Base-by-base conservation (phyloP, 805 yeast genomes). In the Sungouiozyma ichnusensis region DNA sequence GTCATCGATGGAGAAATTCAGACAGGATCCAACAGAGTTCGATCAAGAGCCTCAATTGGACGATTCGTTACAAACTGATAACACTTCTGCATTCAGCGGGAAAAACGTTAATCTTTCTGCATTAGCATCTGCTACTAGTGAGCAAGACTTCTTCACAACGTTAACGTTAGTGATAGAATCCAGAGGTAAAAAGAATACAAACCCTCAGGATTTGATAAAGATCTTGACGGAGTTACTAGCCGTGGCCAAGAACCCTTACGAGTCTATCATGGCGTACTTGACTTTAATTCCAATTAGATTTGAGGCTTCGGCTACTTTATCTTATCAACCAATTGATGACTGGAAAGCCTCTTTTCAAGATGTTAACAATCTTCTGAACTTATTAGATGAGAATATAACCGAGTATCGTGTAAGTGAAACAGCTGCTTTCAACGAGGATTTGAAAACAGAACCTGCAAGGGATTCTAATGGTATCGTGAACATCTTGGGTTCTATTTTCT, bases 161-260 rank as follows among this genome's bases (percentile, higher is more conserved):
- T 72, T 92, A 60, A 75, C 81, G 60, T 64, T 77, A 42, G 79
- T 92, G 44, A 68, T 83, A 46, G 97, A 92, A 64, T 73, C 87
- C 39, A 81, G 98, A 68, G 98, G 98, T 71, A 88, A 88, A 72
- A 90, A 85, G 72, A 87, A 85, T 62, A 82, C 86, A 48, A 95
- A 90, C 63, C 77, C 80, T 49, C 63, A 60, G 48, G 94, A 85
- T 63, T 95, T 90, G 64, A 76, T 87, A 49, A 66, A 68, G 43
- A 69, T 73, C 36, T 71, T 92, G 57, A 95, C 84, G 66, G 71
- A 69, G 37, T 68, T 85, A 48, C 52, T 73, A 38, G 54, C 65
- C 9, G 71, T 80, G 43, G 68, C 75, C 9, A 64, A 67, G 35
- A 57, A 69, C 19, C 74, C 85, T 20, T 92, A 84, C 64, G 94